Conservation (phyloP, 768 basidiomycete species). For the Agaricus sinodeliciosus region DNA sequence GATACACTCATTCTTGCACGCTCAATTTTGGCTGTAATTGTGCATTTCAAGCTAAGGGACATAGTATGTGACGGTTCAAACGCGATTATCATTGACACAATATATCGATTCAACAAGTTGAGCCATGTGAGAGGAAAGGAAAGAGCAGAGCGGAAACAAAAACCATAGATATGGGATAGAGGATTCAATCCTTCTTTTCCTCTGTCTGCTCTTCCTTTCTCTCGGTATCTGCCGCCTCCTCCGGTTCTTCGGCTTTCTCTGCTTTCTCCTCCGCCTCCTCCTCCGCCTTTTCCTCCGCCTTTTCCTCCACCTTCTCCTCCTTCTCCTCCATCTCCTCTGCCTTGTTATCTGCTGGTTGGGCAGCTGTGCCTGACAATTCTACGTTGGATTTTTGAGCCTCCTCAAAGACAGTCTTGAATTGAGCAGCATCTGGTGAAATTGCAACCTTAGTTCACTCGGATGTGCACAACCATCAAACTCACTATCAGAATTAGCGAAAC, state of each 20-base stretch:
- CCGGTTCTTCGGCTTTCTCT: conserved; percentile 23
- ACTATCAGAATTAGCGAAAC: conserved; percentile 97
- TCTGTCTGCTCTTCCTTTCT: conserved; percentile 19
- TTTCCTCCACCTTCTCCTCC: conserved; percentile 24
- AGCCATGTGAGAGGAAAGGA: neutral
- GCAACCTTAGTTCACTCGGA: neutral
- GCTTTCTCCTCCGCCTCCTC: conserved; percentile 23
- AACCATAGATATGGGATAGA: neutral
- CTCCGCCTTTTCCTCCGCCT: conserved; percentile 22
- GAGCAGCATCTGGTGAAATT: conserved; percentile 57
- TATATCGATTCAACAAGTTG: conserved; percentile 13
- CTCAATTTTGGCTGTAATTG: neutral
- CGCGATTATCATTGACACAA: conserved; percentile 8
- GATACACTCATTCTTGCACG: neutral
- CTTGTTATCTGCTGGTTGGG: conserved; percentile 20
- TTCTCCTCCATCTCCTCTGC: conserved; percentile 20
- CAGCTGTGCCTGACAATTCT: conserved; percentile 23
- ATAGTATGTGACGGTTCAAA: neutral
- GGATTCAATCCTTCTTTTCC: neutral
- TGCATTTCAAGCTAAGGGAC: neutral
- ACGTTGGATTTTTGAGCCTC: conserved; percentile 70
- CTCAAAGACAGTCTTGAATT: conserved; percentile 90
- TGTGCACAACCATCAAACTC: conserved; percentile 24
- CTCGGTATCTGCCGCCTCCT: conserved; percentile 26
- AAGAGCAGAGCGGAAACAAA: neutral